Conservation (phyloP, 345 rosid species). For the Gossypium herbaceum region DNA sequence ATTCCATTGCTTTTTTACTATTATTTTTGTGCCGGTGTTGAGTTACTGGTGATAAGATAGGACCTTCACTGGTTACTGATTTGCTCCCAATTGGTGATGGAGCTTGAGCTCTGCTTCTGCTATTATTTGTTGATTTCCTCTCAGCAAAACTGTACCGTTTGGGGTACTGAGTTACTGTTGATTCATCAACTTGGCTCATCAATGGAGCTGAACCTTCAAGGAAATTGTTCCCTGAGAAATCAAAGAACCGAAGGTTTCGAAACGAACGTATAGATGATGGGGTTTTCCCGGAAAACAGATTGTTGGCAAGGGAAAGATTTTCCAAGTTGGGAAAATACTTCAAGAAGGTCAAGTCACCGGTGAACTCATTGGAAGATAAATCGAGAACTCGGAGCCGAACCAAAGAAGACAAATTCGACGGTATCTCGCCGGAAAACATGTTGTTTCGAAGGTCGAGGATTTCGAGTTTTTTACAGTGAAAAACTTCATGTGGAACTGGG, state of each 20-base stretch:
- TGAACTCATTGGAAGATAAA: slow-evolving; percentile 58
- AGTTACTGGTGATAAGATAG: slow-evolving; percentile 21
- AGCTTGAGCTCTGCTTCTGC: slow-evolving; percentile 10
- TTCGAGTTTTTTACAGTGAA: slow-evolving; percentile 68
- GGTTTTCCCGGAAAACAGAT: slow-evolving; percentile 72
- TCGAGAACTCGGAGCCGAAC: slow-evolving; percentile 62
- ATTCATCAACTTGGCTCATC: slow-evolving; percentile 35
- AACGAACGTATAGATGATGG: slow-evolving; percentile 60
- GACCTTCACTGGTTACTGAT: slow-evolving; percentile 22
- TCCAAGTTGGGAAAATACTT: slow-evolving; percentile 70
- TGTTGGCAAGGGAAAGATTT: slow-evolving; percentile 65
- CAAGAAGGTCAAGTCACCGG: slow-evolving; percentile 73
- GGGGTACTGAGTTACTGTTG: slow-evolving; percentile 34
- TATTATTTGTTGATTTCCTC: slow-evolving; percentile 4
- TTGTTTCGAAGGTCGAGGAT: slow-evolving; percentile 67
- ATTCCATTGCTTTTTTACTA: slow-evolving; percentile 42
- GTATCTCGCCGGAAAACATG: slow-evolving; percentile 59
- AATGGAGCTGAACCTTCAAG: slow-evolving; percentile 55
- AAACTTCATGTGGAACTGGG: slow-evolving; percentile 51
- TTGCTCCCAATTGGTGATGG: slow-evolving; percentile 6
- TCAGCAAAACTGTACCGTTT: slow-evolving; percentile 59
- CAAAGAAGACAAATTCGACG: slow-evolving; percentile 51
- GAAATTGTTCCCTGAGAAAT: slow-evolving; percentile 65
- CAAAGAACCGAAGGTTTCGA: slow-evolving; percentile 65
- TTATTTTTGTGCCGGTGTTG: slow-evolving; percentile 15